Base-by-base conservation (phyloP, 352 stramenopile species). In the Globisporangium lucens region DNA sequence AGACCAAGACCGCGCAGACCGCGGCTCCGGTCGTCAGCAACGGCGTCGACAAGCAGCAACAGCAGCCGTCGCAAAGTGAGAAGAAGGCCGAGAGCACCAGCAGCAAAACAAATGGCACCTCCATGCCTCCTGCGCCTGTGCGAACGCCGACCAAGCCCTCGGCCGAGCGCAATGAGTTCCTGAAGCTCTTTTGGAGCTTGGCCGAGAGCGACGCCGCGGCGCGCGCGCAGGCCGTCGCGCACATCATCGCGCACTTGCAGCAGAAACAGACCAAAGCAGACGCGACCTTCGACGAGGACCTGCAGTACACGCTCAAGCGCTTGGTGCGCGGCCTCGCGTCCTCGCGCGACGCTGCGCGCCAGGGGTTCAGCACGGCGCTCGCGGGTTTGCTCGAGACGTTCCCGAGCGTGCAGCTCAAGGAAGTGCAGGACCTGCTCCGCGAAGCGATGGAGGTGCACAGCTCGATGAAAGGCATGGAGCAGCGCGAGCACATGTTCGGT, bases 401-500 rank as follows among this genome's bases (percentile, higher is more conserved):
- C 56, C 69, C 76, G 0, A 58, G 65, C 12, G 47, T 89, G 10
- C 46, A 76, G 30, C 63, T 94, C 22, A 67, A 74, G 35, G 77
- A 82, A 53, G 83, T 91, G 46, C 76, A 90, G 30, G 68, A 76
- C 29, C 68, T 93, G 58, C 69, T 96, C 58, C 72, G 73, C 29
- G 82, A 92, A 4, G 74, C 88, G 61, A 97, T 96, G 86, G 75
- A 95, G 68, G 75, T 93, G 35, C 82, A 83, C 55, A 78, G 74
- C 56, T 87, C 77, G 64, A 95, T 97, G 86, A 97, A 97, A 70
- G 87, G 87, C 63, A 94, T 95, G 83, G 92, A 98, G 69, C 90
- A 98, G 77, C 83, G 92, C 60, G 92, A 98, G 66, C 84, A 95
- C 78, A 89, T 96, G 82, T 96, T 98, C 68, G 92, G 92, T 20